Evolutionary conservation across 164 flowering plant genomes (phyloP).

Genomic region (Nymphaea thermarum): DNA sequence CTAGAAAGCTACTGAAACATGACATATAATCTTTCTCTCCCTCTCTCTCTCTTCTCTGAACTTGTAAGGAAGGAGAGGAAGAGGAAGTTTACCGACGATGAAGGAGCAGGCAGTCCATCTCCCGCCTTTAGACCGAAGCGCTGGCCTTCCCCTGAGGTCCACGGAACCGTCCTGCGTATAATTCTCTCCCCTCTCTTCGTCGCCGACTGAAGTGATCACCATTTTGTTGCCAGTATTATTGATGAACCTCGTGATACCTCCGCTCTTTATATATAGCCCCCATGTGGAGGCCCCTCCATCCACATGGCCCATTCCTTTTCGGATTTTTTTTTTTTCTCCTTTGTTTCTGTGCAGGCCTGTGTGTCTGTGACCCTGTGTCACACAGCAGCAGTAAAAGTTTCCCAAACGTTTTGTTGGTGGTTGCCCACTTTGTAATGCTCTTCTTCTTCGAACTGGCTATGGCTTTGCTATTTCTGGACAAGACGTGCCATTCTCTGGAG

Average conservation of each 20-base stretch:
- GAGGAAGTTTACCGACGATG: constrained; percentile 10
- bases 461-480: neutral
- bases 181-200: constrained; percentile 2
- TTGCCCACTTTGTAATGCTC: neutral
- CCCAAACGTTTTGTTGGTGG: neutral
- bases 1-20: too few species aligned
- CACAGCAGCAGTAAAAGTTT: too few species aligned
- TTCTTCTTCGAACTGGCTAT: neutral
- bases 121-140: constrained; percentile 11
- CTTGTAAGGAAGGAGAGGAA: neutral
- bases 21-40: too few species aligned
- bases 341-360: neutral
- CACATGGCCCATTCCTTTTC: neutral
- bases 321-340: too few species aligned
- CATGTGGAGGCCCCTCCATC: neutral
- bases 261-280: too few species aligned
- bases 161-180: constrained; percentile 11
- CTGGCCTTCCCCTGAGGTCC: constrained; percentile 10
- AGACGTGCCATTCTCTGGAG: neutral
- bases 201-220: neutral
- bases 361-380: too few species aligned
- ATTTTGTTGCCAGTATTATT: neutral
- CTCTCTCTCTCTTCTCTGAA: neutral
- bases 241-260: neutral
- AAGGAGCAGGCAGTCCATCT: constrained; percentile 14